These are phyloP conservation scores for Claviceps maximensis DNA, from an alignment of 2,329 filamentous ascomycete genomes.

Conservation along the genomic window DNA sequence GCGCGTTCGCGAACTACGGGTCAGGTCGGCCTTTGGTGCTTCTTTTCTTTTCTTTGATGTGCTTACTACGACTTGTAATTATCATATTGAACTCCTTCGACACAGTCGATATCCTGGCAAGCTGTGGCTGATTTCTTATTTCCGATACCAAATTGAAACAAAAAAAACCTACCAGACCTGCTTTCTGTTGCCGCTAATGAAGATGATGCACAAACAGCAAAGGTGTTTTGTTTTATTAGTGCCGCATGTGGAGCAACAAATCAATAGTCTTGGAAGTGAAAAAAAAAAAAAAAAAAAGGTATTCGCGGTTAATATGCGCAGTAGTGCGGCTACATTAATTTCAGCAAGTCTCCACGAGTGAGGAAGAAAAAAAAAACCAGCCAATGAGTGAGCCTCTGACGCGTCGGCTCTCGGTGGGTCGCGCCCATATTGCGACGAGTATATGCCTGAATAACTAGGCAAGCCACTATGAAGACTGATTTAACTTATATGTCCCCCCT, in stretches of 20 bases:
- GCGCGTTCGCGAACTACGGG: no score
- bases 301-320: neutral
- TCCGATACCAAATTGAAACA: neutral
- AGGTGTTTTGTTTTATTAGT: no score
- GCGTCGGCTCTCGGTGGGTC: neutral
- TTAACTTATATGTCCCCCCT: neutral
- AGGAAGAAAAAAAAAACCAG: neutral
- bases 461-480: neutral
- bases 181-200: neutral
- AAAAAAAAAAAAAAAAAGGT: neutral
- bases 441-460: conserved; percentile 1
- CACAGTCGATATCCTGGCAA: neutral
- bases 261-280: neutral
- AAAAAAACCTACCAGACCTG: neutral
- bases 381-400: neutral
- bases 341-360: neutral
- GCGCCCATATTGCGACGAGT: neutral
- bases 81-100: neutral
- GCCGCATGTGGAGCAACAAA: neutral
- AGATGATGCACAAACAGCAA: neutral
- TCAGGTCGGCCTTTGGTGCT: neutral
- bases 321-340: neutral
- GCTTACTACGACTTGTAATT: neutral
- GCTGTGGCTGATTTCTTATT: neutral
- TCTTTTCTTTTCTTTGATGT: neutral